Evolutionary conservation across 139 green algal genomes (phyloP).

Genomic region (Ostreobium quekettii): DNA sequence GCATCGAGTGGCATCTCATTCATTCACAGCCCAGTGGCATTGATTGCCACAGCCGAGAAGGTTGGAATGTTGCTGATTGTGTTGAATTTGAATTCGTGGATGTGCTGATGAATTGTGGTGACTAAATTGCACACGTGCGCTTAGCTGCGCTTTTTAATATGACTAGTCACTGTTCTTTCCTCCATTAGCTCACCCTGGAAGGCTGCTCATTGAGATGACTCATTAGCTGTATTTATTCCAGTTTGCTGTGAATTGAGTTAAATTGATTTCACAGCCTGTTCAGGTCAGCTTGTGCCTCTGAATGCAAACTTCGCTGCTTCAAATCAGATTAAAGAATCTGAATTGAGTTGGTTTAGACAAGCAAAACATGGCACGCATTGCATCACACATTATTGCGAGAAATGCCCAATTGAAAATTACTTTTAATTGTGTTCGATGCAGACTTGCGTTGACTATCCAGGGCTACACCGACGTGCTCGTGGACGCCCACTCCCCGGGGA

Average conservation of each 20-base stretch:
- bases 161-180: not conserved
- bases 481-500: slow-evolving; percentile 33
- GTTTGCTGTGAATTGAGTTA: too few species aligned
- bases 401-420: not conserved
- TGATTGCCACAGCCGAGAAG: slow-evolving; percentile 63
- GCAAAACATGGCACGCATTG: not conserved
- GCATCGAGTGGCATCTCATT: slow-evolving; percentile 40
- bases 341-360: not conserved
- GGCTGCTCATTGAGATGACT: not conserved
- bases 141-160: too few species aligned
- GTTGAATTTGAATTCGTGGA: not conserved
- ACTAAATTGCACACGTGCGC: not conserved
- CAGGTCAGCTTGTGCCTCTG: too few species aligned
- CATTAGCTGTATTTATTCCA: too few species aligned
- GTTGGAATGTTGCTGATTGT: not conserved
- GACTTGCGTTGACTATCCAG: slow-evolving; percentile 16
- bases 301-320: too few species aligned
- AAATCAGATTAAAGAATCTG: not conserved
- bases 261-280: too few species aligned
- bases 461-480: slow-evolving; percentile 25
- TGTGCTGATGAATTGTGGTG: not conserved
- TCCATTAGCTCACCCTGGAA: not conserved
- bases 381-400: not conserved
- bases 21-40: slow-evolving; percentile 31
- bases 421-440: not conserved